phyloP scores from a whole-genome alignment of 805 yeast genomes.

The Torulaspora delbrueckii region DNA sequence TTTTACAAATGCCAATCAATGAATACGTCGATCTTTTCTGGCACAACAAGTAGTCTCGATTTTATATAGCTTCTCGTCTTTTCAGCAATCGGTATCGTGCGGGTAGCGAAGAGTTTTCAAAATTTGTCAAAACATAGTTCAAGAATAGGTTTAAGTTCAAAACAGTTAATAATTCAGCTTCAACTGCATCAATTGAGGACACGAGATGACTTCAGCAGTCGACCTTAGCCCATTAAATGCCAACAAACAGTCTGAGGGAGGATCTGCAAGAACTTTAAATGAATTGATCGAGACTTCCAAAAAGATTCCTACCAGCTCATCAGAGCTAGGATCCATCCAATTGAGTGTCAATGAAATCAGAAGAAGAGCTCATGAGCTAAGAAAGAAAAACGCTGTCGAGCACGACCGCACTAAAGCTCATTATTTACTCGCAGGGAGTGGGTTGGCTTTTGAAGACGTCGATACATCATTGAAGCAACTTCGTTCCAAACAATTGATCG shows the following conservation, averaged over 20 bases:
- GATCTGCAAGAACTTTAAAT: conserved; percentile 39
- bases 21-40: conserved; percentile 43
- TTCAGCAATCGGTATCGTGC: not conserved
- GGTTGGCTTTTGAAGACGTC: conserved; percentile 79
- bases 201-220: conserved; percentile 6
- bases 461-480: conserved; percentile 49
- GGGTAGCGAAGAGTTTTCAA: not conserved
- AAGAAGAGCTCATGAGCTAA: conserved; percentile 55
- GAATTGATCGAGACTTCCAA: conserved; percentile 75
- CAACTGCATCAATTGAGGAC: not conserved
- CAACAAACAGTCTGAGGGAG: conserved; percentile 3
- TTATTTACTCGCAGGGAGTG: conserved; percentile 83
- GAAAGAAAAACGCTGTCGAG: conserved; percentile 41
- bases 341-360: conserved; percentile 75
- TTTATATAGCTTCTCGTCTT: not conserved
- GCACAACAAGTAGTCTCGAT: not conserved
- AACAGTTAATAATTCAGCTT: not conserved
- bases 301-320: conserved; percentile 59
- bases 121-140: not conserved
- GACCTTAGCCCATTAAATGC: conserved; percentile 5
- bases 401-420: conserved; percentile 66
- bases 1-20: conserved; percentile 44
- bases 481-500: conserved; percentile 40
- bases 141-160: not conserved
- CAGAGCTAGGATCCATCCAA: conserved; percentile 75